Evolutionary conservation across 164 flowering plant genomes (phyloP).

Genomic region (Aristolochia fimbriata): DNA sequence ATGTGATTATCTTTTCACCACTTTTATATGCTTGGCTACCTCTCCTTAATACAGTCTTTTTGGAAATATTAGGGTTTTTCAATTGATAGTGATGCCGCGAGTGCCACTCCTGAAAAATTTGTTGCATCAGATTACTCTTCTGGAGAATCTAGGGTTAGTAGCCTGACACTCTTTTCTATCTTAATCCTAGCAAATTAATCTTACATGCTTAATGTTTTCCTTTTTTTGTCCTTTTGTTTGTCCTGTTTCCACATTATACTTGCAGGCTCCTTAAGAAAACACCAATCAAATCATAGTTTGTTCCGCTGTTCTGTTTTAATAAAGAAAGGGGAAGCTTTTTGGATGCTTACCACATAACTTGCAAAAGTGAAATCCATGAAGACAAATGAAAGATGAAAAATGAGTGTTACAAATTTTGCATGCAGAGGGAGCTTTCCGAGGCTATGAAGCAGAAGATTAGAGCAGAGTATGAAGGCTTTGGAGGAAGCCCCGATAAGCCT

Average conservation of each 20-base stretch:
- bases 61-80: constrained; percentile 57
- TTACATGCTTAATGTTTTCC: constrained; percentile 16
- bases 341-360: constrained; percentile 34
- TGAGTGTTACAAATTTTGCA: constrained; percentile 43
- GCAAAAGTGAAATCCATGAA: constrained; percentile 31
- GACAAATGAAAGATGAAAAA: constrained; percentile 34
- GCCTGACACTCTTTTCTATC: constrained; percentile 2
- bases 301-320: constrained; percentile 38
- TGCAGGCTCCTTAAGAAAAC: constrained; percentile 79
- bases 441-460: constrained; percentile 87
- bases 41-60: neutral
- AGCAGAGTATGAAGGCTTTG: constrained; percentile 79
- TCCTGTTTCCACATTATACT: constrained; percentile 4
- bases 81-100: constrained; percentile 32
- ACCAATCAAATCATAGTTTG: constrained; percentile 25
- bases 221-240: constrained; percentile 22
- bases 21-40: neutral
- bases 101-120: constrained; percentile 60
- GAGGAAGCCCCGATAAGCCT: constrained; percentile 96
- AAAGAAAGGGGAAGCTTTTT: constrained; percentile 51
- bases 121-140: constrained; percentile 82
- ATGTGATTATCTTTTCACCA: too few species aligned
- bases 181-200: constrained; percentile 3
- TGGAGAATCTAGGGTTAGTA: constrained; percentile 46
- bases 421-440: constrained; percentile 94